Conservation (phyloP, 257 asterid genomes). For the Ilex aquifolium region DNA sequence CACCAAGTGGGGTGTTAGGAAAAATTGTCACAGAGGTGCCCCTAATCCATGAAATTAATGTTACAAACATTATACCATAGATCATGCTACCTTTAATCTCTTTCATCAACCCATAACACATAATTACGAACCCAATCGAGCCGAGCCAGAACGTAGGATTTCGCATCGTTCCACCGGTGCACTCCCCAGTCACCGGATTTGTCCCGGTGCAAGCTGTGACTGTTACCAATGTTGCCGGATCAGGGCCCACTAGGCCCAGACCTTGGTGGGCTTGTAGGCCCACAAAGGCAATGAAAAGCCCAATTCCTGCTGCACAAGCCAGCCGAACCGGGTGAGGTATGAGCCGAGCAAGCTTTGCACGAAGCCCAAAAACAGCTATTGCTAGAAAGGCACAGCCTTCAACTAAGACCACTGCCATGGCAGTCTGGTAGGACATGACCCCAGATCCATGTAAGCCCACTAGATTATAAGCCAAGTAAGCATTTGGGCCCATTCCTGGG, state of each 20-base stretch:
- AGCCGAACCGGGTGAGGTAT: constrained; percentile 51
- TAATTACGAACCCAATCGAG: constrained; percentile 42
- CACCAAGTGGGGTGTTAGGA: constrained; percentile 52
- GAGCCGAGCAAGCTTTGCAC: constrained; percentile 57
- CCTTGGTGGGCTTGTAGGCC: constrained; percentile 67
- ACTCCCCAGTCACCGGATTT: constrained; percentile 43
- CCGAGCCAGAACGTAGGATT: constrained; percentile 84
- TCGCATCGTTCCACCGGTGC: constrained; percentile 54
- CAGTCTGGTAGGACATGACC: constrained; percentile 44
- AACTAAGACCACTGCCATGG: constrained; percentile 58
- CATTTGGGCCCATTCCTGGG: constrained; percentile 81
- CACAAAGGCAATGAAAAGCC: constrained; percentile 67
- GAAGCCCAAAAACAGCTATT: constrained; percentile 61
- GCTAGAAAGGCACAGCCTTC: constrained; percentile 63
- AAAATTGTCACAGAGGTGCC: constrained; percentile 57
- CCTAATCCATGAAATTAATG: constrained; percentile 63
- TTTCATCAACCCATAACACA: constrained; percentile 61
- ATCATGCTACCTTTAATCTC: constrained; percentile 76
- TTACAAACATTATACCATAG: constrained; percentile 64
- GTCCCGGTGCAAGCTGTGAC: constrained; percentile 40
- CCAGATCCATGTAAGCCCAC: constrained; percentile 83
- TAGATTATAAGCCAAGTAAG: constrained; percentile 56
- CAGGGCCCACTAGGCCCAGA: constrained; percentile 64
- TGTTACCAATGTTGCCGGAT: constrained; percentile 40
- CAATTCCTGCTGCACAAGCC: constrained; percentile 66